phyloP scores from a whole-genome alignment of 768 basidiomycete genomes.

The Cytidiella melzeri region DNA sequence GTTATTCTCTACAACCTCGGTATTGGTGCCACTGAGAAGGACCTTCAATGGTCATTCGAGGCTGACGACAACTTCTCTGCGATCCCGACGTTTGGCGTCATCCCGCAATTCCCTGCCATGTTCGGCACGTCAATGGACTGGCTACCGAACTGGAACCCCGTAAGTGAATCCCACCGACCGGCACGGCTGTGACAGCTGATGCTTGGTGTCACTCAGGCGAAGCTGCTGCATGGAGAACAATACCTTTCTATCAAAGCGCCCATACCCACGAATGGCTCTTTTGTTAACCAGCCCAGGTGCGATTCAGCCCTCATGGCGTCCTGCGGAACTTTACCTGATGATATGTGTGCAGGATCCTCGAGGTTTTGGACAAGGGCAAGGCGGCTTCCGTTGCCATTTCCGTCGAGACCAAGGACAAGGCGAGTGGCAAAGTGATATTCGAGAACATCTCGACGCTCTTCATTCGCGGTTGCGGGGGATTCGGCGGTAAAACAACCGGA shows the following conservation, averaged over 20 bases:
- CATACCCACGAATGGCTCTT: conserved; percentile 78
- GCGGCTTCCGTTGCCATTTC: conserved; percentile 82
- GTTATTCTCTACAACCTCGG: conserved; percentile 95
- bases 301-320: conserved; percentile 14
- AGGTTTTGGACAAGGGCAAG: conserved; percentile 89
- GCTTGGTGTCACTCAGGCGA: conserved; percentile 49
- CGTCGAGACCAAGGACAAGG: conserved; percentile 75
- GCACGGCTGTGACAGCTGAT: neutral
- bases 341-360: conserved; percentile 46
- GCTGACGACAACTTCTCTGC: conserved; percentile 80
- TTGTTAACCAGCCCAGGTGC: conserved; percentile 70
- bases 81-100: conserved; percentile 91
- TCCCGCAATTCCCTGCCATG: conserved; percentile 83
- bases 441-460: conserved; percentile 92
- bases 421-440: conserved; percentile 73
- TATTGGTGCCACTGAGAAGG: conserved; percentile 87
- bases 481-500: conserved; percentile 85
- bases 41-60: conserved; percentile 90
- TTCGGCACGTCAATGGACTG: conserved; percentile 68
- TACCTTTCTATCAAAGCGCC: conserved; percentile 82
- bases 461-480: conserved; percentile 92
- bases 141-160: conserved; percentile 93
- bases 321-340: neutral
- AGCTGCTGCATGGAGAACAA: conserved; percentile 97
- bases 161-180: conserved; percentile 29